Percentiles rank a stretch among this genome's conserved stretches.
Evolutionary conservation across 768 basidiomycete genomes (phyloP).

Genomic region (Boletus reticulatus): DNA sequence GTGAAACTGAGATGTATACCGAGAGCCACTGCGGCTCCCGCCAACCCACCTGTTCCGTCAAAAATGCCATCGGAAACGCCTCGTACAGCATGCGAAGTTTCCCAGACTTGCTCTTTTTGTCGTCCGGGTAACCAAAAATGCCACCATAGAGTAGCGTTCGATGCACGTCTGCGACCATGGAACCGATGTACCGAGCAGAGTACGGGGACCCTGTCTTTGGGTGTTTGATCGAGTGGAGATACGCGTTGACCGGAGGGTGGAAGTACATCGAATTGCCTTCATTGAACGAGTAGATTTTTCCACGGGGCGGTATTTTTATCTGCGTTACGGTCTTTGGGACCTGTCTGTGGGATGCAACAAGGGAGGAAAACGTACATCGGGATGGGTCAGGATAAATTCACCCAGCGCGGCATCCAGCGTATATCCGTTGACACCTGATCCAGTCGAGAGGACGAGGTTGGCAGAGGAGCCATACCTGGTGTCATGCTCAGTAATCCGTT

Average conservation of each 20-base stretch:
- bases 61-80: constrained; percentile 96
- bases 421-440: constrained; percentile 96
- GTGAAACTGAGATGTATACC: background rate
- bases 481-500: constrained; percentile 10
- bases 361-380: constrained; percentile 58
- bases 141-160: constrained; percentile 95
- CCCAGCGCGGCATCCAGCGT: constrained; percentile 94
- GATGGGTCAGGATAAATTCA: constrained; percentile 99
- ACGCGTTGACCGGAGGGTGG: constrained; percentile 73
- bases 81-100: constrained; percentile 95
- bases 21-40: background rate
- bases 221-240: constrained; percentile 90
- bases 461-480: constrained; percentile 89
- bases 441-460: constrained; percentile 93
- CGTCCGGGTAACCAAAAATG: constrained; percentile 97
- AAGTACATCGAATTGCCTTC: constrained; percentile 98
- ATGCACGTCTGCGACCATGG: constrained; percentile 99
- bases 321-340: constrained; percentile 24
- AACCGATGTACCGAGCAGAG: constrained; percentile 92
- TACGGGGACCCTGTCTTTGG: constrained; percentile 78
- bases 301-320: constrained; percentile 91
- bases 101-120: constrained; percentile 96
- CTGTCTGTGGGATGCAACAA: background rate
- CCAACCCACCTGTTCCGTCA: constrained; percentile 80
- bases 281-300: constrained; percentile 99